Base-by-base conservation (phyloP, 169 alveolate genomes). In the Plasmodium coatneyi region DNA sequence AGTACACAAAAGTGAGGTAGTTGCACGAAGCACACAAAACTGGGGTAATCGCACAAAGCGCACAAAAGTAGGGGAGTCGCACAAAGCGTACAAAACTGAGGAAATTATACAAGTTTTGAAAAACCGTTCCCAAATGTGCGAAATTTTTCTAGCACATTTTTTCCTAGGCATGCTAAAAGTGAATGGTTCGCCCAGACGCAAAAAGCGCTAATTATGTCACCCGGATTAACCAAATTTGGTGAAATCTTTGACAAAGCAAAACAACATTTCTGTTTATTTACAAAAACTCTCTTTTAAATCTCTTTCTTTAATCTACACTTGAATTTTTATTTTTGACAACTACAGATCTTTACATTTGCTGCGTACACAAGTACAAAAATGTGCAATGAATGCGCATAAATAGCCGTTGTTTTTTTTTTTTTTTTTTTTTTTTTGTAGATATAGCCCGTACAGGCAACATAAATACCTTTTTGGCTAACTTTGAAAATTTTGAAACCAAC, bases 301-400 rank as follows among this genome's bases (percentile, higher is more conserved):
- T 43, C 54, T 36, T 76, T 25, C 32, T 32, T 79, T 79, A 79
- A 79, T 79, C 84, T 79, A 41, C 54, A 32, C 14, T 79, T 79
- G 22, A 36, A n/a, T 41, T 79, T 79, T 79, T 9, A 22, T 79
- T 79, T 66, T 66, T 28, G 76, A 22, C 41, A 66, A 66, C 41
- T 10, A n/a, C 76, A 66, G 76, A 28, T 41, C 36, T 25, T 9
- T 66, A 28, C 76, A 25, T 66, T 66, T 66, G 30, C 36, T 25
- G 19, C 30, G 36, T 66, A 66, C 76, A 16, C 76, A 66, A 10
- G 76, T 66, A 28, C 36, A 66, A 66, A 66, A 25, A 66, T 66
- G 76, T 66, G 36, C n/a, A 25, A 25, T 66, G 12, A 25, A 25
- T 66, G 76, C 76, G 76, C 22, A 19, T 66, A 66, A 22, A 66